phyloP scores from a whole-genome alignment of 371 early-diverging fungal genomes.

The Mortierella sp. region DNA sequence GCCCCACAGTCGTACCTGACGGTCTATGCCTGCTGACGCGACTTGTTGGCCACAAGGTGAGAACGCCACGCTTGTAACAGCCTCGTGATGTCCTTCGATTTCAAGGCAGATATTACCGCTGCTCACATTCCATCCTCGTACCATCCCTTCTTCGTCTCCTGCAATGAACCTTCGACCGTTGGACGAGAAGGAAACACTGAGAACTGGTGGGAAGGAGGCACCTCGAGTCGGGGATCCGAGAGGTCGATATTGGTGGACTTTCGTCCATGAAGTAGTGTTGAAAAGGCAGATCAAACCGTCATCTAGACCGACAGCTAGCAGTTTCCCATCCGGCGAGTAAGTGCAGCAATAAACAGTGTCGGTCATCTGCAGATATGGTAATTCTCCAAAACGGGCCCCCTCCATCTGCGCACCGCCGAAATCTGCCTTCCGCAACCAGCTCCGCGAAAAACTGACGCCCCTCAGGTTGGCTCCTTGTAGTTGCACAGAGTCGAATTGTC shows the following conservation, averaged over 20 bases:
- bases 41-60: neutral
- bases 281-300: no score
- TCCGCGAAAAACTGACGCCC: neutral
- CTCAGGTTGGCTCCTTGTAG: slow-evolving; percentile 16
- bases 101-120: no score
- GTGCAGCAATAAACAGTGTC: no score
- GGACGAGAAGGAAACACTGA: neutral
- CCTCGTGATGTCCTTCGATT: no score
- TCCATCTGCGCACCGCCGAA: slow-evolving; percentile 4
- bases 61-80: neutral
- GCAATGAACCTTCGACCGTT: neutral
- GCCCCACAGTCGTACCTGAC: neutral
- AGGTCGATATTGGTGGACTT: no score
- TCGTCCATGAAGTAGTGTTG: no score
- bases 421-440: neutral
- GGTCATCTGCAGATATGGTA: slow-evolving; percentile 1
- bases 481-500: slow-evolving; percentile 3
- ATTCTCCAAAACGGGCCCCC: slow-evolving; percentile 17
- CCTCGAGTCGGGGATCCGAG: no score
- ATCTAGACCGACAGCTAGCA: neutral
- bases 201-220: no score
- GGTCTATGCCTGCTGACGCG: neutral
- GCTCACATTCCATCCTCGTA: neutral
- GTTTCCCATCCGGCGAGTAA: slow-evolving; percentile 14
- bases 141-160: neutral